Percentiles rank a stretch among this genome's conserved stretches.
Conservation (phyloP, 768 basidiomycete genomes). For the Mycena capillaripes region DNA sequence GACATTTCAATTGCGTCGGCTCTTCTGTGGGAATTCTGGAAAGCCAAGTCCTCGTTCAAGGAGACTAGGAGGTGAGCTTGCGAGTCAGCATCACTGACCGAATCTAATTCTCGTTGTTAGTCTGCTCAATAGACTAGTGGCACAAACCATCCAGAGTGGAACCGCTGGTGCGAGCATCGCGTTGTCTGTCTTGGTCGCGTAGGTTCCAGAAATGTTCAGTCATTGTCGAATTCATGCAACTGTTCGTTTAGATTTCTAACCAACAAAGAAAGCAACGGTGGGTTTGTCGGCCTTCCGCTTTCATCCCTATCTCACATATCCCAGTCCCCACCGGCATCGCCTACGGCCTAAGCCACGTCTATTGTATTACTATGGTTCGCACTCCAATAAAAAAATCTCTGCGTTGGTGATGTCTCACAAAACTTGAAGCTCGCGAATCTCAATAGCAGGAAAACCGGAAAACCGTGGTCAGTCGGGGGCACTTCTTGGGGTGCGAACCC, state of each 20-base stretch:
- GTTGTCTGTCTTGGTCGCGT: not conserved
- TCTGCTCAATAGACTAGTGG: too few relatives aligned
- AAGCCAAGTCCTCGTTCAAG: not conserved
- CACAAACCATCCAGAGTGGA: not conserved
- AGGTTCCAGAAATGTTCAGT: not conserved
- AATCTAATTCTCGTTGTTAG: too few relatives aligned
- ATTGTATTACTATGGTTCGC: too few relatives aligned
- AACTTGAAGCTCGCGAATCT: constrained; percentile 21
- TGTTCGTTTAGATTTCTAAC: not conserved
- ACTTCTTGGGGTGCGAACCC: not conserved
- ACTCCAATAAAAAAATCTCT: too few relatives aligned
- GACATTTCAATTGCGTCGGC: not conserved
- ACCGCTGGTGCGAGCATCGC: not conserved
- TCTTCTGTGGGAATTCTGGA: not conserved
- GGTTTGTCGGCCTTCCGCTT: not conserved
- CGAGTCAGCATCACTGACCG: not conserved
- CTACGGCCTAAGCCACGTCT: too few relatives aligned
- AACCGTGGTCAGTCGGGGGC: not conserved
- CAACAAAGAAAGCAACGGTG: not conserved
- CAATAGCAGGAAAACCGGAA: constrained; percentile 1
- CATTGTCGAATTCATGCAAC: not conserved
- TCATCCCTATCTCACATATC: not conserved
- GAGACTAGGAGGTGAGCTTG: not conserved
- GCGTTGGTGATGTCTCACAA: too few relatives aligned
- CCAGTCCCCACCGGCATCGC: too few relatives aligned